phyloP scores from a whole-genome alignment of 352 stramenopile genomes.

The Globisporangium mamillatum region DNA sequence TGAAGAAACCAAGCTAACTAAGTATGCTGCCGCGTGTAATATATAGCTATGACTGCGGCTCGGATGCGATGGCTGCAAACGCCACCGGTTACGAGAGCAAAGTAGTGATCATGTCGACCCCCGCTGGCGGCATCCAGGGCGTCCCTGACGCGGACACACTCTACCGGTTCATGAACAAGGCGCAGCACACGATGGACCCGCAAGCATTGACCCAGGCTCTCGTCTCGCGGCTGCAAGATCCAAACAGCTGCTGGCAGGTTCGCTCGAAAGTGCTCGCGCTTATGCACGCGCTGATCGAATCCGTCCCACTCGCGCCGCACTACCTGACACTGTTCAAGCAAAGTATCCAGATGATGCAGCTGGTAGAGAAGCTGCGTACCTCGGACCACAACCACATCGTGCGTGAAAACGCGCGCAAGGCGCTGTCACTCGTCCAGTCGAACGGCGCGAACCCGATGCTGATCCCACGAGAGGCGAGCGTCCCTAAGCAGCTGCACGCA shows the following conservation, averaged over 20 bases:
- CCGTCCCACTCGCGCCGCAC: slow-evolving; percentile 25
- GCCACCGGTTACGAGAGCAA: slow-evolving; percentile 36
- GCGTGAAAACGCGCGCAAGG: slow-evolving; percentile 49
- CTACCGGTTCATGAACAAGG: slow-evolving; percentile 43
- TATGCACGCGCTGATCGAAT: slow-evolving; percentile 54
- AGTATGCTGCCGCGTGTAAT: not conserved
- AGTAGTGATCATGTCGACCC: slow-evolving; percentile 48
- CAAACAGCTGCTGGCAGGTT: slow-evolving; percentile 41
- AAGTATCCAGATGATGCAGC: slow-evolving; percentile 25
- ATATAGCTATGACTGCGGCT: slow-evolving; percentile 26
- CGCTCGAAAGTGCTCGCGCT: slow-evolving; percentile 53
- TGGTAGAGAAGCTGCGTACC: slow-evolving; percentile 32
- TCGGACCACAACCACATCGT: slow-evolving; percentile 39
- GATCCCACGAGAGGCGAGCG: slow-evolving; percentile 26
- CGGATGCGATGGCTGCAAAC: slow-evolving; percentile 9
- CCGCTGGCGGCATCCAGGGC: slow-evolving; percentile 47
- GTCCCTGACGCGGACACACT: slow-evolving; percentile 45
- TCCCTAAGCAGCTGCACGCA: slow-evolving; percentile 24
- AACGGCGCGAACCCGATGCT: slow-evolving; percentile 39
- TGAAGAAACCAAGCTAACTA: not conserved
- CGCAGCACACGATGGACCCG: slow-evolving; percentile 30
- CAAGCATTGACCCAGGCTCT: slow-evolving; percentile 31
- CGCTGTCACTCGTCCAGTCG: slow-evolving; percentile 53
- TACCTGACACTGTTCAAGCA: slow-evolving; percentile 34
- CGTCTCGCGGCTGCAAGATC: slow-evolving; percentile 33